Base-by-base conservation (phyloP, 2,329 filamentous ascomycete species). In the Colletotrichum nymphaeae region DNA sequence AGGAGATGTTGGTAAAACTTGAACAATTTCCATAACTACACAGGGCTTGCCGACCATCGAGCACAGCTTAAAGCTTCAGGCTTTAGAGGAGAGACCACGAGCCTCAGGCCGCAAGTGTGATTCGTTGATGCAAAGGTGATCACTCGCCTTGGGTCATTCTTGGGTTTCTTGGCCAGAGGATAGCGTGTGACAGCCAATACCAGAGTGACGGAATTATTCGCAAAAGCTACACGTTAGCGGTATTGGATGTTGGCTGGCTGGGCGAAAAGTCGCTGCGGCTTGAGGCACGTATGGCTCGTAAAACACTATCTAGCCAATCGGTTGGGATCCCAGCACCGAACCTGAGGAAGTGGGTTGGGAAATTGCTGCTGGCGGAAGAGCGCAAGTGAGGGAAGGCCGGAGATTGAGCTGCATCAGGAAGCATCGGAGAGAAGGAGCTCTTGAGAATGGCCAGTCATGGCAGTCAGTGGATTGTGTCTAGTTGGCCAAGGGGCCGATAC, bases 81-180 rank as follows among this genome's bases (percentile, higher is more conserved):
- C 26, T 55, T 26, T 8, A 4, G 22, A 58, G 19, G 46, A 2
- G 5, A 52, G 35, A 57, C 35, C 71, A 73, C 71, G 71, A 37
- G 71, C 35, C 66, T 30, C 16, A 37, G 49, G 19, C 12, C 19
- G 32, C 14, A 8, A 28, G 8, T 14, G 8, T 71, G 28, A 73
- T 73, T 73, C 26, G 71, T 22, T 11, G 4, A 28, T 7, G 2
- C 6, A 4, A 30, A 73, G 24, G 49, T 24, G 35, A 42, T 26
- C 22, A 66, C 66, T 66, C 62, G 67, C 19, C 56, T 71, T 73
- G 71, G 71, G 62, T 71, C 57, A 58, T 71, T 71, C 56, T 71
- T 71, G 49, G 49, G 67, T 62, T 71, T 53, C 67, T 73, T 70
- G 60, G 55, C 37, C 14, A 32, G 4, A 16, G 64, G 28, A 52